Evolutionary conservation across 2,329 filamentous ascomycete species (phyloP), one percentile per base, ranked within the genome.

Genomic region (Basipetospora chlamydospora): DNA sequence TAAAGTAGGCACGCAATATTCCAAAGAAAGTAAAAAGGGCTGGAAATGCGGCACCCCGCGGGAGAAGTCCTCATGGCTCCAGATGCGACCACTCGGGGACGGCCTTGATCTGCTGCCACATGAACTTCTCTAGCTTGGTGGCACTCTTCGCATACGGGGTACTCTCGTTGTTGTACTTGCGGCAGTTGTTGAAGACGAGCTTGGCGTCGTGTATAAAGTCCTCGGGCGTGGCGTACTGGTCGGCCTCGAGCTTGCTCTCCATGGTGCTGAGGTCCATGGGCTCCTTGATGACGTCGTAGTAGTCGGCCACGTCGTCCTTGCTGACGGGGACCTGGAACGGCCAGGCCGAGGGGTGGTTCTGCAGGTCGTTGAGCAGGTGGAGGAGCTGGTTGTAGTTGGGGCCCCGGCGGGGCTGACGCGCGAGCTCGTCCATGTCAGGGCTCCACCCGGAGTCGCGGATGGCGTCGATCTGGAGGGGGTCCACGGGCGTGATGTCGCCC

Each of bases 271-370:
- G 66, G 53, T 95, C 90, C 90, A 98, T 98, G 25, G 90, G 90
- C 55, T 94, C 82, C 53, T 87, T 87, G 64, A 98, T 98, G 42
- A 96, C 87, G 41, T 94, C 85, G 63, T 96, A 96, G 61, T 98
- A 98, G 56, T 98, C 90, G n/a, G 85, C 77, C 0, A 98, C 90
- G 46, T 96, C 90, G 49, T 98, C 90, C 46, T 80, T 78, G 54
- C 92, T 95, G 46, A 98, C 90, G 1, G 90, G 88, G 18, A 85
- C 74, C 22, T 90, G 70, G 64, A 98, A 98, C 0, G 90, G 90
- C 90, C 90, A 98, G 0, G 86, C 82, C 6, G 82, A 80, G 47
- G 77, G 77, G 59, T 94, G 86, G 54, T 95, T 96, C 55, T 96
- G 87, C 57, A 96, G 74, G 51, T 94, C 84, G 57, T 92, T 94